Evolutionary conservation across 225 moss, liverwort and hornwort species (phyloP).

Genomic region (Physcomitrium patens): DNA sequence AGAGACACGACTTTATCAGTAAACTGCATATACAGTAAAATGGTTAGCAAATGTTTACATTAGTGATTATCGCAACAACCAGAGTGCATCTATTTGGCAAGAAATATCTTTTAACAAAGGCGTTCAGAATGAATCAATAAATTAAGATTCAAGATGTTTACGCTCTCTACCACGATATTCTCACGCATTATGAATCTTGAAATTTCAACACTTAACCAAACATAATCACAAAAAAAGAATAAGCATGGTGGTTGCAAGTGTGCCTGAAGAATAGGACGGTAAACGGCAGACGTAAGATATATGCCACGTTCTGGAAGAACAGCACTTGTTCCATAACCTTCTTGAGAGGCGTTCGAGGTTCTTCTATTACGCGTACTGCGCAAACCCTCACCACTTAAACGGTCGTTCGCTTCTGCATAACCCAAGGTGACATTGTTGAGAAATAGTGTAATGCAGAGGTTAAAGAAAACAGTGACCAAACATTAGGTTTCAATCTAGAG

Average conservation of each 20-base stretch:
- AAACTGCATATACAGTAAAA: constrained; percentile 64
- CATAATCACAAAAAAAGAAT: not conserved
- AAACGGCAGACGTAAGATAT: constrained; percentile 99
- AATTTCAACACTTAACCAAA: not conserved
- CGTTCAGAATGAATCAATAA: not conserved
- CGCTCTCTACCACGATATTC: not conserved
- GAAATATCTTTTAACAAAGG: constrained; percentile 3
- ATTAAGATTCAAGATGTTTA: not conserved
- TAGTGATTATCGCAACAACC: not conserved
- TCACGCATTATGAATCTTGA: constrained; percentile 8
- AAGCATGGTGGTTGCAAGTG: constrained; percentile 15
- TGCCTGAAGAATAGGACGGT: constrained; percentile 99
- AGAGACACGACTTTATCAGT: constrained; percentile 94
- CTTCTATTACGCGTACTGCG: constrained; percentile 80
- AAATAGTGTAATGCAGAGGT: not conserved
- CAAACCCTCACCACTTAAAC: constrained; percentile 73
- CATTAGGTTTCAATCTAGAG: not conserved
- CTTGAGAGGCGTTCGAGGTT: constrained; percentile 80
- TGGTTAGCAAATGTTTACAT: not conserved
- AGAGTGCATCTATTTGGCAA: not conserved
- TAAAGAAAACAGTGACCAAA: constrained; percentile 18
- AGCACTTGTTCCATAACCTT: constrained; percentile 95
- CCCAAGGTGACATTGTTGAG: constrained; percentile 29
- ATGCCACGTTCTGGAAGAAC: constrained; percentile 96
- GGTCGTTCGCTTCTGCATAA: constrained; percentile 74